Evolutionary conservation across 176 grass and related monocot genomes (phyloP).

Genomic region (Aegilops speltoides): DNA sequence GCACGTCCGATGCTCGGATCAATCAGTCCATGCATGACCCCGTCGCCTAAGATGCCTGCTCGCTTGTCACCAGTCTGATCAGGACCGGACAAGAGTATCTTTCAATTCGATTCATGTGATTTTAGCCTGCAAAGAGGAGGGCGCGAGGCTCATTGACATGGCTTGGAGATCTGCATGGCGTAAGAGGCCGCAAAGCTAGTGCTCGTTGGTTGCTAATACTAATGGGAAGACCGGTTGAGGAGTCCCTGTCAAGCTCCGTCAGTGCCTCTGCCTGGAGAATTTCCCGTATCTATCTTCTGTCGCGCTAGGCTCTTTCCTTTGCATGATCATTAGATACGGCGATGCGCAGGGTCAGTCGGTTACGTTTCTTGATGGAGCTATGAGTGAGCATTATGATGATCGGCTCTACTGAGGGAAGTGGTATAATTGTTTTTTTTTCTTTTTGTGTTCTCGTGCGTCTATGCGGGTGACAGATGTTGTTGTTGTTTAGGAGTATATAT

Average conservation of each 20-base stretch:
- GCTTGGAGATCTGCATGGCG: slow-evolving; percentile 37
- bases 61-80: not conserved
- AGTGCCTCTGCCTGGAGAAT: not conserved
- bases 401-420: too few relatives aligned
- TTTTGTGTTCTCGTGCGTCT: too few relatives aligned
- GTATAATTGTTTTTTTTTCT: not conserved
- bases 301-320: not conserved
- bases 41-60: not conserved
- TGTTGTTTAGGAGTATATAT: too few relatives aligned
- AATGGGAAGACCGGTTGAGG: slow-evolving; percentile 29
- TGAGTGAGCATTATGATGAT: not conserved
- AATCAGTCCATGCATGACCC: slow-evolving; percentile 11
- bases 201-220: slow-evolving; percentile 35
- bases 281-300: not conserved
- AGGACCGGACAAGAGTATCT: not conserved
- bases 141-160: not conserved
- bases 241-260: not conserved
- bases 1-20: not conserved
- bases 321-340: not conserved
- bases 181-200: slow-evolving; percentile 29
- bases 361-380: not conserved
- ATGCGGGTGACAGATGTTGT: too few relatives aligned
- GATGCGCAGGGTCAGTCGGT: not conserved
- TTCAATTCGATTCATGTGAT: slow-evolving; percentile 30
- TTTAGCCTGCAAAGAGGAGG: not conserved